A percentile compares a stretch with the other conserved stretches of the same genome.
These are phyloP conservation scores for Drechslera avenae DNA, from an alignment of 2,329 filamentous ascomycete species.

Conservation along the genomic window DNA sequence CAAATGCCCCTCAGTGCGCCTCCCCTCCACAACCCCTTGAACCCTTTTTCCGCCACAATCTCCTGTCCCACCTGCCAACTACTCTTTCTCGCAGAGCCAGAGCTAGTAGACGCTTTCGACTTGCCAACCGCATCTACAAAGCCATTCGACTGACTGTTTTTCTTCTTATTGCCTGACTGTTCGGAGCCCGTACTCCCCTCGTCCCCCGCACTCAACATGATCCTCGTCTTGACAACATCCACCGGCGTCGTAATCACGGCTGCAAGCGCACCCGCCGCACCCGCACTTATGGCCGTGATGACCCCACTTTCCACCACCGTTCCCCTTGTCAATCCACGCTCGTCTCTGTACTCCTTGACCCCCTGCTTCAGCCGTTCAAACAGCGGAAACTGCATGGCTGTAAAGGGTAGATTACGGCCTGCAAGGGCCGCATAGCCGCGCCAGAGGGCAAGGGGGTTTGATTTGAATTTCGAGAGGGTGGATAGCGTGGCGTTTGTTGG, in stretches of 20 bases:
- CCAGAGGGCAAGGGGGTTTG: constrained; percentile 62
- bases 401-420: constrained; percentile 84
- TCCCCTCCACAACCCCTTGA: constrained; percentile 78
- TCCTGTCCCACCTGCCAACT: constrained; percentile 66
- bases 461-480: constrained; percentile 62
- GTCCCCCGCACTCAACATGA: constrained; percentile 70
- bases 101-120: constrained; percentile 7
- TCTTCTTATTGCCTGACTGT: not conserved
- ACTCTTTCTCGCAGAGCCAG: constrained; percentile 36
- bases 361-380: constrained; percentile 72
- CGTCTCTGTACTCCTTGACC: constrained; percentile 56
- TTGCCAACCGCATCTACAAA: constrained; percentile 52
- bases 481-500: constrained; percentile 59
- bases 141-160: constrained; percentile 18
- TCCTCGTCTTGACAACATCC: constrained; percentile 86
- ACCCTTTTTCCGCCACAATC: constrained; percentile 69
- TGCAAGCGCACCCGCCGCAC: constrained; percentile 72
- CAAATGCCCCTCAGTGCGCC: constrained; percentile 74
- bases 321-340: constrained; percentile 44
- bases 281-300: constrained; percentile 76
- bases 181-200: no score
- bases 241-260: constrained; percentile 85
- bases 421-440: constrained; percentile 81
- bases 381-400: constrained; percentile 84
- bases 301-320: constrained; percentile 68